Conservation (phyloP, 257 asterid genomes). For the Galeopsis tetrahit region DNA sequence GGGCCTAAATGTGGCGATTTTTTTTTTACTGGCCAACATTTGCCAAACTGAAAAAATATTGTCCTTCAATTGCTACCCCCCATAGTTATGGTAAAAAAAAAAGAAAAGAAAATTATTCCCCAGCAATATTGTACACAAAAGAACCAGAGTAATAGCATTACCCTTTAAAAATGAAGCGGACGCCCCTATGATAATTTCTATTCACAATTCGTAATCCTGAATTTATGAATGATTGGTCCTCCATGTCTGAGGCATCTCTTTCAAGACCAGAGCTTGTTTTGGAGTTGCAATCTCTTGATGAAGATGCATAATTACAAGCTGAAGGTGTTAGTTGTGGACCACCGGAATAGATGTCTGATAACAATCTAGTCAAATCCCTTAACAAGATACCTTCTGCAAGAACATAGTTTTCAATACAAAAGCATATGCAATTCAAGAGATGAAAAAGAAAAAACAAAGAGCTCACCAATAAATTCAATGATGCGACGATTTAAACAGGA, state of each 20-base stretch:
- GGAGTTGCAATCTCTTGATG: conserved; percentile 46
- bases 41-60: too few relatives aligned
- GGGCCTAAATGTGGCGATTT: too few relatives aligned
- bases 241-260: conserved; percentile 39
- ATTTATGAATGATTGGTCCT: conserved; percentile 45
- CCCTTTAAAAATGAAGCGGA: conserved; percentile 81
- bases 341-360: conserved; percentile 42
- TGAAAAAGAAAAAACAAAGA: conserved; percentile 3
- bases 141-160: conserved; percentile 37
- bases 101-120: too few relatives aligned
- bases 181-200: conserved; percentile 55
- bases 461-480: conserved; percentile 69
- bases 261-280: conserved; percentile 38
- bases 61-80: too few relatives aligned
- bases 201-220: conserved; percentile 58
- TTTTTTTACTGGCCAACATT: too few relatives aligned
- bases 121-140: neutral
- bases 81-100: too few relatives aligned
- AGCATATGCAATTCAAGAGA: conserved; percentile 22
- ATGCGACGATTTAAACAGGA: conserved; percentile 53
- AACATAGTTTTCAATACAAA: conserved; percentile 26
- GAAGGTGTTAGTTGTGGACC: conserved; percentile 41
- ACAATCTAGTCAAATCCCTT: conserved; percentile 55
- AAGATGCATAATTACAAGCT: conserved; percentile 42
- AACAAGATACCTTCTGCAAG: conserved; percentile 66